phyloP scores from a whole-genome alignment of 2,329 filamentous ascomycete species.

The Raffaelea arxii region DNA sequence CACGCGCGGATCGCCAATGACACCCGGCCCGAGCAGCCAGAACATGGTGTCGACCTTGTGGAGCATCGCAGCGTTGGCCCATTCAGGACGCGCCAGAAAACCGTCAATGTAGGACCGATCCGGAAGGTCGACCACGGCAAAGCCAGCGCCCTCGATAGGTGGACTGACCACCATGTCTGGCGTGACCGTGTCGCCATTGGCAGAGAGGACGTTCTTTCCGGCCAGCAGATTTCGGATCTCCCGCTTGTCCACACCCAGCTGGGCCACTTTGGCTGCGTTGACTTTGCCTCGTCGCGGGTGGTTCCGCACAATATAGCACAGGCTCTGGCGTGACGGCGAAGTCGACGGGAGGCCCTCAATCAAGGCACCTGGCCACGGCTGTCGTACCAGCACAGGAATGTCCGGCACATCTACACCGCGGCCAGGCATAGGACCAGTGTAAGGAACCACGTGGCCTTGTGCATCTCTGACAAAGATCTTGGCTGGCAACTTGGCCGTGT shows the following conservation, averaged over 20 bases:
- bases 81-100: conserved; percentile 64
- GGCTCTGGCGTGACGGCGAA: conserved; percentile 52
- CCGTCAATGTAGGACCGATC: conserved; percentile 58
- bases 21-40: conserved; percentile 69
- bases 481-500: conserved; percentile 57
- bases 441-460: conserved; percentile 56
- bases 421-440: conserved; percentile 57
- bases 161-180: conserved; percentile 79
- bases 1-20: conserved; percentile 54
- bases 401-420: conserved; percentile 40
- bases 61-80: conserved; percentile 56
- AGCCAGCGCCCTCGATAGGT: conserved; percentile 55
- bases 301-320: conserved; percentile 81
- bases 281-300: conserved; percentile 76
- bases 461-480: conserved; percentile 59
- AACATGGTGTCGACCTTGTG: conserved; percentile 57
- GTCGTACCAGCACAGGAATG: conserved; percentile 61
- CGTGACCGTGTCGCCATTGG: conserved; percentile 60
- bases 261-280: conserved; percentile 51
- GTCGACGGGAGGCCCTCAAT: conserved; percentile 59
- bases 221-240: conserved; percentile 51
- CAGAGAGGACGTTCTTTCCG: conserved; percentile 53
- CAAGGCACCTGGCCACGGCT: conserved; percentile 67
- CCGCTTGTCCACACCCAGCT: conserved; percentile 49
- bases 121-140: conserved; percentile 75